These are phyloP conservation scores for Umbelopsis vinacea DNA, from an alignment of 192 early-diverging fungal genomes.

Conservation along the genomic window DNA sequence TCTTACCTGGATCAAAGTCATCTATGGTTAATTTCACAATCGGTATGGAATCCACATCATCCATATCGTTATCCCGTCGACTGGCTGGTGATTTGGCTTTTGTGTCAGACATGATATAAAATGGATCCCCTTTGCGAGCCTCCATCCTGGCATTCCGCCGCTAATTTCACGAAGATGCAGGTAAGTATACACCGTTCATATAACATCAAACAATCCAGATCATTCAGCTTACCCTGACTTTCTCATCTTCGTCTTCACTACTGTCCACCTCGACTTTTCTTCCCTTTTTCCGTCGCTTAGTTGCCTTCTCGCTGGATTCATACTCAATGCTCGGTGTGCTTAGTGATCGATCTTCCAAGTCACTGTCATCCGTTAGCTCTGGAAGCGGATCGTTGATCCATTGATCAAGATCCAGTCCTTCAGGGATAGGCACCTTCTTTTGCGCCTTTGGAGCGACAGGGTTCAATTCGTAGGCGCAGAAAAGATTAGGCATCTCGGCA, in stretches of 20 bases:
- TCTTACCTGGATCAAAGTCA: constrained; percentile 41
- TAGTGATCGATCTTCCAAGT: constrained; percentile 26
- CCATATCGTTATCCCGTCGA: constrained; percentile 34
- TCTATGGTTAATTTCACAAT: constrained; percentile 75
- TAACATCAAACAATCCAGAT: neutral
- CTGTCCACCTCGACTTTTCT: constrained; percentile 35
- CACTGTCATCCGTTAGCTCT: constrained; percentile 30
- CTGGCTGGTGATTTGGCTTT: constrained; percentile 40
- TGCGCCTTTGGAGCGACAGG: constrained; percentile 92
- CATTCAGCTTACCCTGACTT: constrained; percentile 42
- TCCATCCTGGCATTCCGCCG: constrained; percentile 54
- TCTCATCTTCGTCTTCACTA: constrained; percentile 52
- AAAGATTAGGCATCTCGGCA: constrained; percentile 64
- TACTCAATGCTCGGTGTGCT: constrained; percentile 11
- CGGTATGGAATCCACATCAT: constrained; percentile 81
- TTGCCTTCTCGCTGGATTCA: constrained; percentile 21
- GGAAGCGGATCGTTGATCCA: constrained; percentile 80
- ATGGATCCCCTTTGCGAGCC: constrained; percentile 62
- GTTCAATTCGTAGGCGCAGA: constrained; percentile 84
- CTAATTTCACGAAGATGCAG: constrained; percentile 17
- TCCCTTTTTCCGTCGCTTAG: constrained; percentile 26
- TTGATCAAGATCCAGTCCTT: constrained; percentile 82
- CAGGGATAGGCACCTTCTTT: constrained; percentile 85
- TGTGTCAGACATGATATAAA: constrained; percentile 63
- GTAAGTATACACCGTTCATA: neutral